These are phyloP conservation scores for Saprolegnia diclina DNA, from an alignment of 352 stramenopile species.

Conservation along the genomic window DNA sequence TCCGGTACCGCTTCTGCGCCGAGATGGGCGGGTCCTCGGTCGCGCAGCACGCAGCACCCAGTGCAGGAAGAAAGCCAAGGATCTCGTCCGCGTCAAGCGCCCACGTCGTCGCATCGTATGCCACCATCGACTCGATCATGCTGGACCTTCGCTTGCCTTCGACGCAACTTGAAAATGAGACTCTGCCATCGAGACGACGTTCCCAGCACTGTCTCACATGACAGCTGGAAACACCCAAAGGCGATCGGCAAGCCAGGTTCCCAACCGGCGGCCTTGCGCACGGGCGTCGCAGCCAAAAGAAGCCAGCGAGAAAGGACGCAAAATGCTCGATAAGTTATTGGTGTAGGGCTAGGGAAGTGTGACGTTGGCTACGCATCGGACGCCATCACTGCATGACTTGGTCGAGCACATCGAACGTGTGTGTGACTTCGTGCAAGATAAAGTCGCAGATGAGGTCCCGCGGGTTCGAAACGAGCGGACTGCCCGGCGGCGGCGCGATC, in stretches of 20 bases:
- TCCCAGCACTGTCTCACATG: too few species aligned
- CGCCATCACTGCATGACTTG: neutral
- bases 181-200: neutral
- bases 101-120: too few species aligned
- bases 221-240: too few species aligned
- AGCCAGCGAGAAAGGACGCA: too few species aligned
- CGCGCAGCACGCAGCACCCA: neutral
- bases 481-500: neutral
- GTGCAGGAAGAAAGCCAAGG: neutral
- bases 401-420: neutral
- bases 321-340: neutral
- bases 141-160: neutral
- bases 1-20: conserved; percentile 3
- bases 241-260: too few species aligned
- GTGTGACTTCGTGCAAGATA: conserved; percentile 5
- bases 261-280: too few species aligned
- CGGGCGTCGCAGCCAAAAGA: too few species aligned
- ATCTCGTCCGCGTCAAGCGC: neutral
- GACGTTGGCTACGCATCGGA: neutral
- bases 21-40: neutral
- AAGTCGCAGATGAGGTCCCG: neutral
- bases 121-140: neutral
- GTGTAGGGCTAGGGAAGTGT: too few species aligned
- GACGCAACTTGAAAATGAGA: neutral
- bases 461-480: neutral